phyloP scores from a whole-genome alignment of 768 basidiomycete genomes.

The Gyrodon lividus region DNA sequence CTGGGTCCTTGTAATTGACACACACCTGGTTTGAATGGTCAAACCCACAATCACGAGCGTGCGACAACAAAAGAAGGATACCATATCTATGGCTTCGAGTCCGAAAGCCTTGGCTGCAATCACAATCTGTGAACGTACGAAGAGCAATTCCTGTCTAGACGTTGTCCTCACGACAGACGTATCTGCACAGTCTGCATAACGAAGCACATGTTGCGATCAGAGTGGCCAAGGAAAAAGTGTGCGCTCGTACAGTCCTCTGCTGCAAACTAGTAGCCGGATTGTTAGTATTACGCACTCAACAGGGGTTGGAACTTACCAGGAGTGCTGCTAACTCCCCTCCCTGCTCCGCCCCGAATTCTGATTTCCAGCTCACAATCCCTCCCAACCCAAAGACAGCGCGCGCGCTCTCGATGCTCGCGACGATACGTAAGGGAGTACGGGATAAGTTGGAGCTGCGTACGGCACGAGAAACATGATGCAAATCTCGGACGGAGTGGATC shows the following conservation, averaged over 20 bases:
- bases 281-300: background rate
- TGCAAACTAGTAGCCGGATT: constrained; percentile 62
- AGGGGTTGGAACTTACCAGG: constrained; percentile 37
- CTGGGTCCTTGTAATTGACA: constrained; percentile 77
- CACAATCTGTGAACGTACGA: constrained; percentile 79
- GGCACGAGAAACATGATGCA: constrained; percentile 56
- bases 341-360: constrained; percentile 37
- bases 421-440: constrained; percentile 51
- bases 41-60: background rate
- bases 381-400: constrained; percentile 63
- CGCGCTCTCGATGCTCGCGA: constrained; percentile 88
- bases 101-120: constrained; percentile 81
- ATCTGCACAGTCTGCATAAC: constrained; percentile 79
- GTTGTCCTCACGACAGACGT: constrained; percentile 76
- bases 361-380: constrained; percentile 70
- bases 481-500: constrained; percentile 65
- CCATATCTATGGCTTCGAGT: constrained; percentile 90
- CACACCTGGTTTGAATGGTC: constrained; percentile 57
- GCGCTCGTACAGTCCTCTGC: constrained; percentile 81
- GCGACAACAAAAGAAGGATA: constrained; percentile 26
- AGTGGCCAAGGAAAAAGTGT: constrained; percentile 1
- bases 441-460: constrained; percentile 17
- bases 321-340: constrained; percentile 64
- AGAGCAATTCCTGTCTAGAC: constrained; percentile 75
- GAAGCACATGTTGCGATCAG: constrained; percentile 1